Percentiles rank a stretch among this genome's conserved stretches.
phyloP scores from a whole-genome alignment of 2,329 filamentous ascomycete genomes.

The Calonectria hawksworthii region DNA sequence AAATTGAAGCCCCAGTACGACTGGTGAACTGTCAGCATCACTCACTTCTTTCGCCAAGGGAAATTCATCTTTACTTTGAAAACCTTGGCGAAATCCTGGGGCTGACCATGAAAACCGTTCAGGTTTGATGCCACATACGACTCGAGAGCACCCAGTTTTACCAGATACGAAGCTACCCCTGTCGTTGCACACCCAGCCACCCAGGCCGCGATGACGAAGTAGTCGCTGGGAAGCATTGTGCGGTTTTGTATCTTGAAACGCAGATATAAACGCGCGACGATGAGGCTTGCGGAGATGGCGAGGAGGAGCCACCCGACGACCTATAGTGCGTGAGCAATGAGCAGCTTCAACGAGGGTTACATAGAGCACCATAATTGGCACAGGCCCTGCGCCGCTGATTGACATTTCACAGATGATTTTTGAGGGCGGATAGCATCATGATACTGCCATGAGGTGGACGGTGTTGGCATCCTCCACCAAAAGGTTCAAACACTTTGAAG shows the following conservation, averaged over 20 bases:
- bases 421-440: background rate
- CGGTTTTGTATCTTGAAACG: background rate
- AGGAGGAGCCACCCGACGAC: background rate
- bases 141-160: background rate
- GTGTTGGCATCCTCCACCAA: background rate
- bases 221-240: background rate
- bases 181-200: background rate
- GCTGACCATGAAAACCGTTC: background rate
- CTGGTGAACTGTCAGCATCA: background rate
- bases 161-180: background rate
- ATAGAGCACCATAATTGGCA: background rate
- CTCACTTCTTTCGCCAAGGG: no score
- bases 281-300: background rate
- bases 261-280: background rate
- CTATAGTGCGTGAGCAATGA: background rate
- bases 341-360: background rate
- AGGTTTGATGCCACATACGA: background rate
- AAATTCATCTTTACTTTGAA: background rate
- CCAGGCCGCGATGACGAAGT: background rate
- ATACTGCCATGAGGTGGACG: background rate
- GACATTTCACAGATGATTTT: background rate
- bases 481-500: background rate
- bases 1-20: background rate
- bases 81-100: background rate
- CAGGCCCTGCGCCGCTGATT: background rate